Percentiles rank a stretch among this genome's conserved stretches.
Evolutionary conservation across 2,329 filamentous ascomycete genomes (phyloP).

Genomic region (Pseudodiploospora longispora): DNA sequence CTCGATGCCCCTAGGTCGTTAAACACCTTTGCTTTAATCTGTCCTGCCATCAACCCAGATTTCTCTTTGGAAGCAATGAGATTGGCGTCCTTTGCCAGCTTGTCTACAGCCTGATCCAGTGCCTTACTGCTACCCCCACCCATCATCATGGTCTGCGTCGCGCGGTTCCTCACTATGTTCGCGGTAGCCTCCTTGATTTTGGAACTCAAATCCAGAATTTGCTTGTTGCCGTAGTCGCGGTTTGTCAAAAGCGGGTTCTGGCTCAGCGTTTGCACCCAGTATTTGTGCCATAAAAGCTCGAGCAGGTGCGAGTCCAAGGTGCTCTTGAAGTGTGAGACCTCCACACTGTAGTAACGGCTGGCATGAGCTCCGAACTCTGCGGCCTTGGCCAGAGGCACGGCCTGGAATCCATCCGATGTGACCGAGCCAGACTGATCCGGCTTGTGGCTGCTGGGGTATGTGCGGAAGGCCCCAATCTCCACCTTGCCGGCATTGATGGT

Average conservation of each 20-base stretch:
- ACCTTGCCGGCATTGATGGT: constrained; percentile 93
- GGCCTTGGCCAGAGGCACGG: constrained; percentile 85
- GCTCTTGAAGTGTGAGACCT: constrained; percentile 92
- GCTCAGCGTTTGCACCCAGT: constrained; percentile 94
- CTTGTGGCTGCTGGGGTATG: constrained; percentile 70
- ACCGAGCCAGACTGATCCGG: constrained; percentile 22
- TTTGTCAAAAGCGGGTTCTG: constrained; percentile 87
- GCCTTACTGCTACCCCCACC: constrained; percentile 15
- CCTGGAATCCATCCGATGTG: constrained; percentile 53
- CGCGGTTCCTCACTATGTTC: constrained; percentile 18
- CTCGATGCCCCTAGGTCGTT: constrained; percentile 27
- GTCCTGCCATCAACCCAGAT: constrained; percentile 53
- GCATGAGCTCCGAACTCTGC: constrained; percentile 94
- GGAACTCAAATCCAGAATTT: constrained; percentile 78
- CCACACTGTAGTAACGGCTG: constrained; percentile 81
- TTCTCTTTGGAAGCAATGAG: constrained; percentile 54
- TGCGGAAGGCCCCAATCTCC: constrained; percentile 94
- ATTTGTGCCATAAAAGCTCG: constrained; percentile 94
- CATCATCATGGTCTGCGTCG: constrained; percentile 17
- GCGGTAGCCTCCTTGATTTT: constrained; percentile 64
- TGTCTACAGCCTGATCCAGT: constrained; percentile 44
- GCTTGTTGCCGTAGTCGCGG: constrained; percentile 85
- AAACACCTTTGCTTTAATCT: constrained; percentile 58
- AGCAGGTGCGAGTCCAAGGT: constrained; percentile 80
- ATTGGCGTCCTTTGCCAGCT: constrained; percentile 52